Evolutionary conservation across 805 yeast species (phyloP).

Genomic region (Zygosaccharomyces rouxii): DNA sequence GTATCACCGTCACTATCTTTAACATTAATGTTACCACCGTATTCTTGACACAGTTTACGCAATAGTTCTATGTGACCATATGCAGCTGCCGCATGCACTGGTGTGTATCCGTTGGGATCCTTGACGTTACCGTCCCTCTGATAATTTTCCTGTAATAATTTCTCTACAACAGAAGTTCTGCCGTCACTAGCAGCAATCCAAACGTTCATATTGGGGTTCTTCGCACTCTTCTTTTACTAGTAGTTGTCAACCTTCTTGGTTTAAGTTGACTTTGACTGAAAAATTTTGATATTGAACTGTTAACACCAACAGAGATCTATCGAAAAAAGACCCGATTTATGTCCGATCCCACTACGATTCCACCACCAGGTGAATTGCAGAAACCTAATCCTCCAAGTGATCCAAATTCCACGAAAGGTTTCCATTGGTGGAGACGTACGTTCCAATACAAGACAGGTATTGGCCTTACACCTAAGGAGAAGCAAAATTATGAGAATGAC

Average conservation of each 20-base stretch:
- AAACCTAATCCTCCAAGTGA: slow-evolving; percentile 20
- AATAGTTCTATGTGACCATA: slow-evolving; percentile 77
- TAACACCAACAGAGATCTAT: background rate
- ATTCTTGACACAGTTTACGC: slow-evolving; percentile 27
- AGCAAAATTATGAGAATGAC: slow-evolving; percentile 55
- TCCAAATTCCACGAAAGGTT: slow-evolving; percentile 39
- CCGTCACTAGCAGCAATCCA: slow-evolving; percentile 97
- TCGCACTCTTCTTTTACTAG: background rate
- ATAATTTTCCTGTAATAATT: slow-evolving; percentile 40
- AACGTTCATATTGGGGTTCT: slow-evolving; percentile 47
- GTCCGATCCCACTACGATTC: slow-evolving; percentile 7
- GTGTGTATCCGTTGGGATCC: slow-evolving; percentile 94
- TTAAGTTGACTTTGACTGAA: background rate
- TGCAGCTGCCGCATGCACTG: slow-evolving; percentile 96
- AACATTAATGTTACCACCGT: slow-evolving; percentile 78
- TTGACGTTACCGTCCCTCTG: slow-evolving; percentile 65
- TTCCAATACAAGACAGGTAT: slow-evolving; percentile 67
- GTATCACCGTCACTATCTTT: slow-evolving; percentile 91
- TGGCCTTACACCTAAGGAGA: slow-evolving; percentile 52
- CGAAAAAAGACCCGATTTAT: background rate
- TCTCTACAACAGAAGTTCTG: slow-evolving; percentile 53
- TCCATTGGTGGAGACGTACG: slow-evolving; percentile 80
- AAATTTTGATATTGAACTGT: slow-evolving; percentile 1
- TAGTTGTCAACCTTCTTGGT: background rate
- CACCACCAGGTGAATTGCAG: slow-evolving; percentile 16